Conservation (phyloP, 805 yeast species). For the Wilhelminamyces savonicus region DNA sequence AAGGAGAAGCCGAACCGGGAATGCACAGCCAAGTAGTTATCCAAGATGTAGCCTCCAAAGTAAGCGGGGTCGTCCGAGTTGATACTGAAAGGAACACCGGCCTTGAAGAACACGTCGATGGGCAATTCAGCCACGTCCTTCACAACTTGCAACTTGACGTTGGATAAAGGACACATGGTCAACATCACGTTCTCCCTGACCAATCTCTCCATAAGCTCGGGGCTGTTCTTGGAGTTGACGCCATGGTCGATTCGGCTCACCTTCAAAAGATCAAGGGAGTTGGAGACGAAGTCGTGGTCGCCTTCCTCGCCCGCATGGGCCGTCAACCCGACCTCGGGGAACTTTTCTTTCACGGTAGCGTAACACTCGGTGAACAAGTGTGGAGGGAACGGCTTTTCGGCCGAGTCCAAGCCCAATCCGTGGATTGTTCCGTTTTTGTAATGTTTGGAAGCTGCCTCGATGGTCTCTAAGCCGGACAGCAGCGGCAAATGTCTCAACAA, state of each 20-base stretch:
- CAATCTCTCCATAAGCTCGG: slow-evolving; percentile 48
- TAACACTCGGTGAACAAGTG: slow-evolving; percentile 62
- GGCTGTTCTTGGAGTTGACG: slow-evolving; percentile 54
- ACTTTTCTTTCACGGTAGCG: slow-evolving; percentile 36
- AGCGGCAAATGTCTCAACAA: slow-evolving; percentile 70
- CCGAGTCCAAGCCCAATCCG: slow-evolving; percentile 78
- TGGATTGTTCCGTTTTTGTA: slow-evolving; percentile 54
- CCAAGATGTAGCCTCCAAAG: slow-evolving; percentile 79
- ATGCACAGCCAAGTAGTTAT: slow-evolving; percentile 65
- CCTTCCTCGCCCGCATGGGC: slow-evolving; percentile 94
- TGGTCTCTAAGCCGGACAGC: slow-evolving; percentile 49
- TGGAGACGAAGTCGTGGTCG: slow-evolving; percentile 58
- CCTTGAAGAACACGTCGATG: slow-evolving; percentile 51
- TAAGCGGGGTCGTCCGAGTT: slow-evolving; percentile 58
- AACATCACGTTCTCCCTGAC: slow-evolving; percentile 52
- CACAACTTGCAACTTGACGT: slow-evolving; percentile 70
- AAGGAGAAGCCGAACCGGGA: slow-evolving; percentile 56
- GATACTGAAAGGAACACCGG: slow-evolving; percentile 63
- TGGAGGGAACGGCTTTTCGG: slow-evolving; percentile 78
- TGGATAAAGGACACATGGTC: slow-evolving; percentile 73
- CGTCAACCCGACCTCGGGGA: slow-evolving; percentile 55
- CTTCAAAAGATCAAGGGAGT: slow-evolving; percentile 45
- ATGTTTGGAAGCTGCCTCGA: slow-evolving; percentile 46
- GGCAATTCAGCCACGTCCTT: slow-evolving; percentile 64
- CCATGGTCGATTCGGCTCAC: slow-evolving; percentile 81